These are phyloP conservation scores for Camillea tinctor DNA, from an alignment of 2,329 filamentous ascomycete genomes.

Conservation along the genomic window DNA sequence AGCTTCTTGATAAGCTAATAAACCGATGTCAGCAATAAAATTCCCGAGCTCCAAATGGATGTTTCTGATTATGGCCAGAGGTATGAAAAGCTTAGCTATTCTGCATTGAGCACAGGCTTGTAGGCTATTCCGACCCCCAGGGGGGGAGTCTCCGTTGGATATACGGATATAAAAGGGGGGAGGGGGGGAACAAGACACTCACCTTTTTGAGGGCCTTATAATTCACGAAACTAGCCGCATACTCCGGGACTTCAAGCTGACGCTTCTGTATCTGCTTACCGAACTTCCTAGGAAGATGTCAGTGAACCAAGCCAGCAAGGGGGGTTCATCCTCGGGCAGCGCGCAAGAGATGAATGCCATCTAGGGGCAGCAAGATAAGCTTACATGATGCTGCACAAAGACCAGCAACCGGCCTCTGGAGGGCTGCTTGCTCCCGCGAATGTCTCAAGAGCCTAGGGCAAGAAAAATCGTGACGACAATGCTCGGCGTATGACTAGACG, in stretches of 20 bases:
- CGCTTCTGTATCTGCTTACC: conserved; percentile 99
- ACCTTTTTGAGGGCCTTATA: conserved; percentile 99
- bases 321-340: neutral
- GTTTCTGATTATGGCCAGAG: conserved; percentile 10
- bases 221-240: conserved; percentile 98
- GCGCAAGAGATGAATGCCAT: neutral
- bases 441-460: conserved; percentile 5
- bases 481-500: conserved; percentile 18
- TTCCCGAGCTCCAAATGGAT: conserved; percentile 7
- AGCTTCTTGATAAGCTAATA: conserved; percentile 94
- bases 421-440: conserved; percentile 22
- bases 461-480: conserved; percentile 4
- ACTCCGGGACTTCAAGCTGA: conserved; percentile 98
- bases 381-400: conserved; percentile 36
- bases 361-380: conserved; percentile 11
- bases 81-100: conserved; percentile 3
- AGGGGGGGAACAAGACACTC: conserved; percentile 22
- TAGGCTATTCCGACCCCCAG: neutral
- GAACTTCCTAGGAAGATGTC: conserved; percentile 76
- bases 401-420: conserved; percentile 24
- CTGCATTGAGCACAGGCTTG: neutral
- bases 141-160: neutral
- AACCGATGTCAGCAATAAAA: conserved; percentile 34
- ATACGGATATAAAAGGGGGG: neutral
- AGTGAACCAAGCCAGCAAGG: conserved; percentile 10